Percentiles rank a stretch among this genome's conserved stretches.
phyloP scores from a whole-genome alignment of 148 eudicot genomes.

The Rhododendron ovatum region DNA sequence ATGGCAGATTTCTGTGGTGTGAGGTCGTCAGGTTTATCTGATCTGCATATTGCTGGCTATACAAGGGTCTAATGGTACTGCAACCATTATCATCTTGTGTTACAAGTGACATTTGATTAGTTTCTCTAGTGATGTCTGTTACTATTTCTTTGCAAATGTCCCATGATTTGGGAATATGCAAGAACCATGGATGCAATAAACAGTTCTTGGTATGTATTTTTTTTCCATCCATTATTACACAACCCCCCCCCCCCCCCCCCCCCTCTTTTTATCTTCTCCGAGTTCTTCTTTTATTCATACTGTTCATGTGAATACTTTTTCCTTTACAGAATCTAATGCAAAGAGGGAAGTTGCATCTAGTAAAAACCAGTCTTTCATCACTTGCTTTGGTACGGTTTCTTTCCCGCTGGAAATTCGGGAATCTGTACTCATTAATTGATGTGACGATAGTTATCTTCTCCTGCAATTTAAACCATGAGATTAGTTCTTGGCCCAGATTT shows the following conservation, averaged over 20 bases:
- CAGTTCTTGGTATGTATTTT: conserved; percentile 32
- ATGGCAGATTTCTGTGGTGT: not conserved
- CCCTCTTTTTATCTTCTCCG: not conserved
- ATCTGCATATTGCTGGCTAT: not conserved
- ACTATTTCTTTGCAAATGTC: conserved; percentile 52
- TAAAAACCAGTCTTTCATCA: conserved; percentile 28
- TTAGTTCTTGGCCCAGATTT: not conserved
- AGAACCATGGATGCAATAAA: conserved; percentile 27
- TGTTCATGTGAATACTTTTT: not conserved
- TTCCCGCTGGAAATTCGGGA: not conserved
- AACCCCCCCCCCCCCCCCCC: too few relatives aligned
- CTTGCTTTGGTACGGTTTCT: conserved; percentile 40
- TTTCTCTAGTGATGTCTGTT: conserved; percentile 31
- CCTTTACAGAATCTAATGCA: conserved; percentile 33
- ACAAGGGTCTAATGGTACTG: not conserved
- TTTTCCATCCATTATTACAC: not conserved
- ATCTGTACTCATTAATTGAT: not conserved
- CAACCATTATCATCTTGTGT: conserved; percentile 4
- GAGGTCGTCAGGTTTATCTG: not conserved
- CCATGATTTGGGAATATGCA: conserved; percentile 41
- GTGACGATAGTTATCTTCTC: not conserved
- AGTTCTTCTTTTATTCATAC: conserved; percentile 13
- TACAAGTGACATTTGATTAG: not conserved
- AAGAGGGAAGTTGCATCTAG: conserved; percentile 27
- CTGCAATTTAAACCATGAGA: not conserved